Evolutionary conservation across 768 basidiomycete genomes (phyloP), one percentile per base, ranked within the genome.

Genomic region (Russula lepida): DNA sequence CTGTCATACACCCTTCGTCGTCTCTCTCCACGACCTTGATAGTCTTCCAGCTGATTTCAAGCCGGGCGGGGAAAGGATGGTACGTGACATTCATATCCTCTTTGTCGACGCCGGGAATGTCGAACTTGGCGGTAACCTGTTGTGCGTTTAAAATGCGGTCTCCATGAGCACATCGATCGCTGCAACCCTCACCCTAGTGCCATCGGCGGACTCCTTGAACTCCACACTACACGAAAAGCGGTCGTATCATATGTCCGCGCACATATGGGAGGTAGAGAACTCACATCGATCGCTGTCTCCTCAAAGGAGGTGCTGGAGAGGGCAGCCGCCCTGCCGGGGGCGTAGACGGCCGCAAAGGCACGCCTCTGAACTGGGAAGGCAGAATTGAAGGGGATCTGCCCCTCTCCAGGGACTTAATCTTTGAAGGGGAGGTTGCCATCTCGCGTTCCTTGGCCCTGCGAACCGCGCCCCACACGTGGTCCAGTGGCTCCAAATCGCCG

Each of bases 71-170:
- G 35, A 41, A 46, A 25, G 79, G 77, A 56, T 86, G 85, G 66
- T 81, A 89, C 69, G 83, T 88, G 68, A 90, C 84, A 65, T 89
- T 87, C 58, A 88, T 81, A 62, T 89, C 83, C 60, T 88, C 80
- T 70, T 88, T 89, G 68, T 77, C 77, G 46, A 89, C 81, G 30
- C 86, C 84, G 3, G 79, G 78, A 67, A 90, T 74, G 61, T 88
- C 85, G 69, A 89, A 88, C 53, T 81, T 86, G 25, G 84, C 85
- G 25, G 83, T 83, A 50, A 86, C 79, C 69, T 84, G 46, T 35
- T 41, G 32, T 39, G 52, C 28, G 23, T 28, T 56, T 15, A 55
- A 43, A 53, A 43, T 28, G 7, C 32, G 47, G 49, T 43, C 32
- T 59, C 28, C 58, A 69, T 71, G 57, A 60, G 63, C 52, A 52